These are phyloP conservation scores for Cystofilobasidium bisporidii DNA, from an alignment of 768 basidiomycete genomes.

Conservation along the genomic window DNA sequence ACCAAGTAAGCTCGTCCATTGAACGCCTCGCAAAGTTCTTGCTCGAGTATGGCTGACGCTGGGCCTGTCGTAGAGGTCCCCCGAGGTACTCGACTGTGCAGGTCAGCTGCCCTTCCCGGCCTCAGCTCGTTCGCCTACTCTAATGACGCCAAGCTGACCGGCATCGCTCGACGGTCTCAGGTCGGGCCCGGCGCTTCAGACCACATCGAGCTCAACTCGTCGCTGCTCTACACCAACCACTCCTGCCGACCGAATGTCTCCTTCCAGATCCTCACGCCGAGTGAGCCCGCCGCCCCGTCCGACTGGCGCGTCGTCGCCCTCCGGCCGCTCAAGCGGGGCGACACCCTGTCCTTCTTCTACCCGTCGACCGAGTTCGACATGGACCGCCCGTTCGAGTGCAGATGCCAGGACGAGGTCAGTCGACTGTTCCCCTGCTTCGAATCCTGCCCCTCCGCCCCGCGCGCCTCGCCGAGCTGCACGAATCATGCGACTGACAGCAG, in stretches of 20 bases:
- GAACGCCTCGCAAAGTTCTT: too few species aligned
- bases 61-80: background rate
- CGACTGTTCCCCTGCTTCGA: too few species aligned
- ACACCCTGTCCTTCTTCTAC: constrained; percentile 22
- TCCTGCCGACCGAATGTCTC: constrained; percentile 23
- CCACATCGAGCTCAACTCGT: constrained; percentile 26
- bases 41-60: too few species aligned
- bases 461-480: too few species aligned
- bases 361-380: constrained; percentile 24
- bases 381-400: constrained; percentile 20
- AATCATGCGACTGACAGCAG: too few species aligned
- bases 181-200: constrained; percentile 4
- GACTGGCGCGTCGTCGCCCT: constrained; percentile 19
- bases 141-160: too few species aligned
- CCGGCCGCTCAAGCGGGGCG: background rate
- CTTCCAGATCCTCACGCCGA: constrained; percentile 5
- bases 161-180: too few species aligned
- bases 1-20: too few species aligned
- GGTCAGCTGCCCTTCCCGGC: too few species aligned
- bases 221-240: constrained; percentile 24
- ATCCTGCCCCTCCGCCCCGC: too few species aligned
- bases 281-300: background rate
- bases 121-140: too few species aligned
- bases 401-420: constrained; percentile 17
- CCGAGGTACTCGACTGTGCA: constrained; percentile 7